phyloP scores from a whole-genome alignment of 106 monocot genomes.

The Apostasia shenzhenica region DNA sequence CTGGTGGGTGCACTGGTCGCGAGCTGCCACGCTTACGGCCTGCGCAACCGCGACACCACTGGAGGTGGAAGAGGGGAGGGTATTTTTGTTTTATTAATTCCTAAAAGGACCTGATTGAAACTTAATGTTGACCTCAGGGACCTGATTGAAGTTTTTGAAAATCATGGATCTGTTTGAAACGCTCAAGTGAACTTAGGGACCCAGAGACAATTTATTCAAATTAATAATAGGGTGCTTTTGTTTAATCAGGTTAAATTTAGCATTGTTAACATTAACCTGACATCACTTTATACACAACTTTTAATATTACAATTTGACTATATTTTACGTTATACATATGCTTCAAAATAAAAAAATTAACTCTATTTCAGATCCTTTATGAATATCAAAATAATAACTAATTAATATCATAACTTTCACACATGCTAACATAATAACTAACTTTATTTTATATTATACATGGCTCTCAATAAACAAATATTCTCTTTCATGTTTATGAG shows the following conservation, averaged over 20 bases:
- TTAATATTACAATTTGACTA: background rate
- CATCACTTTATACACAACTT: background rate
- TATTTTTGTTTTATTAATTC: too few relatives aligned
- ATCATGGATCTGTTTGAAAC: background rate
- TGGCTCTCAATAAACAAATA: too few relatives aligned
- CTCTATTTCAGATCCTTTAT: too few relatives aligned
- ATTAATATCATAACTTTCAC: too few relatives aligned
- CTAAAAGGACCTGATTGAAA: background rate
- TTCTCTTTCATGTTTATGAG: too few relatives aligned
- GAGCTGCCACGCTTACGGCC: too few relatives aligned
- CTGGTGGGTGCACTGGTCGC: constrained; percentile 6
- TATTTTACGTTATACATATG: background rate
- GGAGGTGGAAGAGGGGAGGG: too few relatives aligned
- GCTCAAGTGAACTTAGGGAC: background rate
- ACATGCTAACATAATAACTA: too few relatives aligned
- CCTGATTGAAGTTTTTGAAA: too few relatives aligned
- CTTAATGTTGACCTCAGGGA: background rate
- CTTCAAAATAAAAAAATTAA: too few relatives aligned
- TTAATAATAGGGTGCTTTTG: constrained; percentile 39
- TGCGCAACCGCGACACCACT: background rate
- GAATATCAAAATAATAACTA: too few relatives aligned
- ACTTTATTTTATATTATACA: too few relatives aligned
- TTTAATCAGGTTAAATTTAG: background rate
- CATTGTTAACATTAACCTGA: background rate
- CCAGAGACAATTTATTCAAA: background rate